Conservation (phyloP, 441 rosid species). For the Eugenia klotzschiana region DNA sequence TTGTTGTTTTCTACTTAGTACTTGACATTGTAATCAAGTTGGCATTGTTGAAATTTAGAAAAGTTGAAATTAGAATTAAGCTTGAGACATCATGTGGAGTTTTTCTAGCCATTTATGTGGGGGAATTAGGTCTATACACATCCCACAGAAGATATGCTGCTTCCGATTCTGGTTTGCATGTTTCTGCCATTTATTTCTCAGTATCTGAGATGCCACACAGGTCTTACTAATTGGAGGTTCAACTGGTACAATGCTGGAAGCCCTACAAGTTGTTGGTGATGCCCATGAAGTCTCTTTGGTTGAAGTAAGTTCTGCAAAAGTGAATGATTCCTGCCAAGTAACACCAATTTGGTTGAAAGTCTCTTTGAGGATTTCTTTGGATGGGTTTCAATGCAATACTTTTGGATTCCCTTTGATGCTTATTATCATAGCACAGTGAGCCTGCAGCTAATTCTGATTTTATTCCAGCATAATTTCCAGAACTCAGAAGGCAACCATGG, state of each 20-base stretch:
- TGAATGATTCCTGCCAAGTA: background rate
- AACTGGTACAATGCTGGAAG: slow-evolving; percentile 97
- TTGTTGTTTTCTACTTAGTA: background rate
- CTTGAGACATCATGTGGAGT: background rate
- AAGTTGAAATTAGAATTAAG: background rate
- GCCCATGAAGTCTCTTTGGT: slow-evolving; percentile 40
- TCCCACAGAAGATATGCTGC: background rate
- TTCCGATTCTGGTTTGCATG: background rate
- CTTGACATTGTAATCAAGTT: background rate
- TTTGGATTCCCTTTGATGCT: background rate
- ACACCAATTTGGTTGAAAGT: background rate
- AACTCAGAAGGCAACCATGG: slow-evolving; percentile 44
- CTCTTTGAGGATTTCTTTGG: background rate
- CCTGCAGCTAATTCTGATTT: background rate
- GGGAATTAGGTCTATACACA: background rate
- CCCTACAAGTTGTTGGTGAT: slow-evolving; percentile 82
- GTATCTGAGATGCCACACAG: slow-evolving; percentile 23
- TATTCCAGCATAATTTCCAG: slow-evolving; percentile 15
- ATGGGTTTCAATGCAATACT: background rate
- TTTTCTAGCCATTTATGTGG: background rate
- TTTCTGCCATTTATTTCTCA: background rate
- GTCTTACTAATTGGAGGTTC: slow-evolving; percentile 93
- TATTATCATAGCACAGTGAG: background rate
- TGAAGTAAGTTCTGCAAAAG: slow-evolving; percentile 43
- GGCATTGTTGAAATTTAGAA: background rate